phyloP scores from a whole-genome alignment of 202 grass and related monocot species.

The Musa balbisiana region DNA sequence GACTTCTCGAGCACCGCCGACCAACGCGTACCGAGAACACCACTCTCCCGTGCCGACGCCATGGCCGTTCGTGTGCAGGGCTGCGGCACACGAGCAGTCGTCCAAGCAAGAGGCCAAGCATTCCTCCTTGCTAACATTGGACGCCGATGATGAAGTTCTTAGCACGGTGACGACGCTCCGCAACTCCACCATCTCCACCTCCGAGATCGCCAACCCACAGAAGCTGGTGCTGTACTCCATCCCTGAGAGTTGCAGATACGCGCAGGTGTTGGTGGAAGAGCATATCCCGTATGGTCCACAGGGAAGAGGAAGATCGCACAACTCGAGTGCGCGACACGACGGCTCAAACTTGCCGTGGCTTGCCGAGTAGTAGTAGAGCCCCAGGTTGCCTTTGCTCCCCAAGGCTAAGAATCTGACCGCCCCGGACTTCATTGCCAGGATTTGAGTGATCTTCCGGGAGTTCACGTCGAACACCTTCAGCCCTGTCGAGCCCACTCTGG shows the following conservation, averaged over 20 bases:
- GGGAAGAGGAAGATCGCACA: conserved; percentile 64
- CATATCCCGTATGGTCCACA: conserved; percentile 53
- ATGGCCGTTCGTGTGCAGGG: conserved; percentile 15
- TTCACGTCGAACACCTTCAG: conserved; percentile 43
- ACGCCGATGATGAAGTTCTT: neutral
- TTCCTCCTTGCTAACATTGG: conserved; percentile 1
- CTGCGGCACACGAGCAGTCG: conserved; percentile 19
- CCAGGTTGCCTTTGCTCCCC: conserved; percentile 48
- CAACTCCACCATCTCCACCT: conserved; percentile 8
- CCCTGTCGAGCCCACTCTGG: conserved; percentile 31
- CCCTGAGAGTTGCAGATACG: conserved; percentile 22
- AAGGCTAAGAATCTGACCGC: conserved; percentile 39
- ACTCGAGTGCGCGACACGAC: conserved; percentile 38
- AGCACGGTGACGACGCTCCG: neutral
- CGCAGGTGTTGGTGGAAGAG: conserved; percentile 26
- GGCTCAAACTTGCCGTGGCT: conserved; percentile 22
- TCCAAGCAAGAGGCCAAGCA: neutral
- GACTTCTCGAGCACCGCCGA: conserved; percentile 44
- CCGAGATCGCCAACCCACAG: conserved; percentile 12
- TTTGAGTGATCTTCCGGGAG: conserved; percentile 28
- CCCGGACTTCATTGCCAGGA: conserved; percentile 23
- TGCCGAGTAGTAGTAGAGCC: conserved; percentile 38
- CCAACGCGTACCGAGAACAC: conserved; percentile 46
- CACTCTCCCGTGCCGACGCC: neutral
- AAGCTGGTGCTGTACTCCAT: neutral